phyloP scores from a whole-genome alignment of 1,284 basidiomycete genomes.

The Ustilago hordei region DNA sequence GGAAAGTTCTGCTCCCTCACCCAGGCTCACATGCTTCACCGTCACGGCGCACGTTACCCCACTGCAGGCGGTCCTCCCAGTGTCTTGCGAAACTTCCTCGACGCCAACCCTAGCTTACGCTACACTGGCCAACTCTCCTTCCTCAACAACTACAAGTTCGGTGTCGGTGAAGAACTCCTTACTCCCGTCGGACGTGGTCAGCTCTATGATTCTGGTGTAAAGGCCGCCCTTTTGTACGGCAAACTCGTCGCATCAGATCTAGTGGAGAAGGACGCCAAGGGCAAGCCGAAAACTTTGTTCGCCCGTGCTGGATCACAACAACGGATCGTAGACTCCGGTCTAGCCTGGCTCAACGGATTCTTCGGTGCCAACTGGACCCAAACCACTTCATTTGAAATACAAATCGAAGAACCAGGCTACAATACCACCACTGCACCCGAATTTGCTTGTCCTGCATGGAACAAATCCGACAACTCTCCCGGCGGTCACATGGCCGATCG shows the following conservation, averaged over 20 bases:
- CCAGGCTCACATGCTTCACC: slow-evolving; percentile 65
- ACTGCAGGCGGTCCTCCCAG: slow-evolving; percentile 45
- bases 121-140: slow-evolving; percentile 61
- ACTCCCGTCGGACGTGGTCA: slow-evolving; percentile 64
- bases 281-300: slow-evolving; percentile 51
- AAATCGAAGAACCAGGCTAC: slow-evolving; percentile 61
- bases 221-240: slow-evolving; percentile 58
- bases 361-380: slow-evolving; percentile 47
- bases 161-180: slow-evolving; percentile 63
- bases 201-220: slow-evolving; percentile 57
- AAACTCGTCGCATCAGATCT: slow-evolving; percentile 40
- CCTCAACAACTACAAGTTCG: slow-evolving; percentile 58
- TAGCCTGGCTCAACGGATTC: slow-evolving; percentile 60
- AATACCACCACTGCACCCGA: slow-evolving; percentile 67
- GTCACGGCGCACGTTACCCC: slow-evolving; percentile 66
- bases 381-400: slow-evolving; percentile 61
- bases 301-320: slow-evolving; percentile 66
- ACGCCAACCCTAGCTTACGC: slow-evolving; percentile 19
- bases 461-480: slow-evolving; percentile 16
- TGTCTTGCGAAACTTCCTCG: slow-evolving; percentile 39
- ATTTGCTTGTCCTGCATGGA: slow-evolving; percentile 55
- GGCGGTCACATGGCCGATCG: slow-evolving; percentile 30
- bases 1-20: slow-evolving; percentile 52
- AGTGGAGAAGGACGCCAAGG: slow-evolving; percentile 20
- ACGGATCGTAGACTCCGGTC: slow-evolving; percentile 64